Evolutionary conservation across 169 alveolate genomes (phyloP).

Genomic region (Cyclospora cayetanensis): DNA sequence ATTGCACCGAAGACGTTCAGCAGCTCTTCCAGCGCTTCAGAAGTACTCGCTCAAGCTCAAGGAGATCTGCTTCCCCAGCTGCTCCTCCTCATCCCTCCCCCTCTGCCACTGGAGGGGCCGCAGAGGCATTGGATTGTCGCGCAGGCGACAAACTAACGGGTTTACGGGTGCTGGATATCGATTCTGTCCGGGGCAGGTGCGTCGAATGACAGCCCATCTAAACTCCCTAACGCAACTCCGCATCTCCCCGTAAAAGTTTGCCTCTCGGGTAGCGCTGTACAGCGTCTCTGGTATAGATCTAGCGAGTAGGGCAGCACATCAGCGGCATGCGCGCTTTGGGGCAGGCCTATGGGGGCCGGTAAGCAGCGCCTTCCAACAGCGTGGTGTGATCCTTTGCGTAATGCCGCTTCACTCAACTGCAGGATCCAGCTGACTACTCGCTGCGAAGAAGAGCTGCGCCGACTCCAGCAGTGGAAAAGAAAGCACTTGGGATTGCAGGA

Average conservation of each 20-base stretch:
- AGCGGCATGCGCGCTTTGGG: no score
- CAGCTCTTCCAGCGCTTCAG: background rate
- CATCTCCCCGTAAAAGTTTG: no score
- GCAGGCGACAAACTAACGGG: background rate
- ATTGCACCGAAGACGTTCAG: background rate
- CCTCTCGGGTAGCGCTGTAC: no score
- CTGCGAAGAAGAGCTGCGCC: background rate
- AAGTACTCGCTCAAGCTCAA: background rate
- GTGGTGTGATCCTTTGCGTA: no score
- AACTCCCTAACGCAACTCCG: no score
- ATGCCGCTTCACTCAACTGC: no score
- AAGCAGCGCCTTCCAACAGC: no score
- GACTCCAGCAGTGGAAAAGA: background rate
- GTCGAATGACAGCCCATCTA: no score
- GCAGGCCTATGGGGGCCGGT: no score
- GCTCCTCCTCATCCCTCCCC: background rate
- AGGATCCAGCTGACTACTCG: conserved; percentile 21
- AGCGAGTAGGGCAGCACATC: no score
- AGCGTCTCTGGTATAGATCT: no score
- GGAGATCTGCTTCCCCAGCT: background rate
- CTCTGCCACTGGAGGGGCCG: background rate
- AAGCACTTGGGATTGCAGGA: background rate
- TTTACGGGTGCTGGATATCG: background rate
- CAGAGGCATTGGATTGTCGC: background rate
- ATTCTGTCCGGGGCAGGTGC: background rate